Percentiles rank a stretch among this genome's conserved stretches.
Evolutionary conservation across 2,329 filamentous ascomycete species (phyloP).

Genomic region (Boeremia lycopersici): DNA sequence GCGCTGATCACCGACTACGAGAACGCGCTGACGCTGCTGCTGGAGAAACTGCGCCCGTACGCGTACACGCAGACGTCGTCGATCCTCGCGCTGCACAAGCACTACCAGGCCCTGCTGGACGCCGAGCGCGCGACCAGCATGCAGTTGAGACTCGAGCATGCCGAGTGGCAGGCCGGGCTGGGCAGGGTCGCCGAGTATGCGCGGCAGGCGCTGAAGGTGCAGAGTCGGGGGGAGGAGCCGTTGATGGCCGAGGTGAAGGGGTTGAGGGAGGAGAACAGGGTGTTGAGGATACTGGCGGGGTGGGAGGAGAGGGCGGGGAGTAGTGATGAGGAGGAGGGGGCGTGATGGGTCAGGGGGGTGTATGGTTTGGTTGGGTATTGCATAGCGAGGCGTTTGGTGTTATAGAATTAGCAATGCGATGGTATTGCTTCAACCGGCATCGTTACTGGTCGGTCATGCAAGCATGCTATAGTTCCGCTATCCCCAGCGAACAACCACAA

Average conservation of each 20-base stretch:
- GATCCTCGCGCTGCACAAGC: conserved; percentile 53
- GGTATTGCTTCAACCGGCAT: no score
- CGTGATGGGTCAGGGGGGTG: not conserved
- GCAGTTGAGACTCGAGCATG: conserved; percentile 54
- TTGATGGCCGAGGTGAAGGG: conserved; percentile 48
- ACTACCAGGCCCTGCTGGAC: conserved; percentile 55
- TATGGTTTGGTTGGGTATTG: conserved; percentile 2
- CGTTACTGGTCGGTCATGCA: no score
- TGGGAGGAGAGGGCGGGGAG: conserved; percentile 52
- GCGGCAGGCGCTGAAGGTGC: conserved; percentile 46
- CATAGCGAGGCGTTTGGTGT: conserved; percentile 32
- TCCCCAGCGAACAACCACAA: no score
- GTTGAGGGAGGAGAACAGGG: conserved; percentile 56
- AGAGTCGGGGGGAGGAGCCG: conserved; percentile 46
- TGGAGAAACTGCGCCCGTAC: conserved; percentile 45
- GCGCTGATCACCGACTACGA: conserved; percentile 51
- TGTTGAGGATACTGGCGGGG: conserved; percentile 52
- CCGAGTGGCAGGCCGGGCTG: conserved; percentile 56
- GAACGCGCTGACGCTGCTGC: conserved; percentile 46
- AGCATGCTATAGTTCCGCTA: no score
- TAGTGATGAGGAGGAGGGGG: conserved; percentile 47
- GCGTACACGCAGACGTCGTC: conserved; percentile 33
- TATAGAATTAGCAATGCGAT: no score
- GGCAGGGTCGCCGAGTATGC: conserved; percentile 52
- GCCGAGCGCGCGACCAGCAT: conserved; percentile 52